phyloP scores from a whole-genome alignment of 2,329 filamentous ascomycete species.

The Falciphora oryzae region DNA sequence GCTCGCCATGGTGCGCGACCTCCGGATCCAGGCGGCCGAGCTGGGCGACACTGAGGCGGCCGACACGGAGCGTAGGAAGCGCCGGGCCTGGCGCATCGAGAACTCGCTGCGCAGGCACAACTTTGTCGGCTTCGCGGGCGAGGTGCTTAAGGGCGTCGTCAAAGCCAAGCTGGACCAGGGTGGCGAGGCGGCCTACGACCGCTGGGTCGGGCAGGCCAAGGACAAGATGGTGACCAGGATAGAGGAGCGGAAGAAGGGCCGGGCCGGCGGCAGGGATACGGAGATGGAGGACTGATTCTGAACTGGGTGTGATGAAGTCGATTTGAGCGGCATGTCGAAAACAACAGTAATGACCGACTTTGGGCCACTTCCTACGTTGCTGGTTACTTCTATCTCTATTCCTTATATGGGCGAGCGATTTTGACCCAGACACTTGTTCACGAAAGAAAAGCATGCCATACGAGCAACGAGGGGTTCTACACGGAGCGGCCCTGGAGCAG shows the following conservation, averaged over 20 bases:
- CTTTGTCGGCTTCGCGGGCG: slow-evolving; percentile 91
- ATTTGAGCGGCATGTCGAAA: not conserved
- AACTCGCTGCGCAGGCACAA: slow-evolving; percentile 89
- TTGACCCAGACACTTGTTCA: too few relatives aligned
- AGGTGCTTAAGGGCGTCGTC: slow-evolving; percentile 85
- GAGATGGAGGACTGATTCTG: slow-evolving; percentile 24
- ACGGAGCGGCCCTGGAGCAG: slow-evolving; percentile 1
- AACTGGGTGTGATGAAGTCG: not conserved
- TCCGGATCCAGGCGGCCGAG: slow-evolving; percentile 69
- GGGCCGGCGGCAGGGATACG: slow-evolving; percentile 21
- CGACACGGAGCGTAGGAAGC: slow-evolving; percentile 74
- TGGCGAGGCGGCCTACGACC: slow-evolving; percentile 54
- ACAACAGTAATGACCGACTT: too few relatives aligned
- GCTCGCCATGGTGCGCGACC: slow-evolving; percentile 83
- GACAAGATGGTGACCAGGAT: slow-evolving; percentile 26
- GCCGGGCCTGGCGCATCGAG: slow-evolving; percentile 86
- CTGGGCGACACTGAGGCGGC: slow-evolving; percentile 77
- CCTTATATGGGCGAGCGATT: too few relatives aligned
- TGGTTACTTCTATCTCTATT: too few relatives aligned
- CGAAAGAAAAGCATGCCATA: too few relatives aligned
- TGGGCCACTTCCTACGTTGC: too few relatives aligned
- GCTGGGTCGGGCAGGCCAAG: slow-evolving; percentile 62
- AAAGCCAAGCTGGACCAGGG: slow-evolving; percentile 63
- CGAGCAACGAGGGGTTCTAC: too few relatives aligned
- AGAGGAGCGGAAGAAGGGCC: slow-evolving; percentile 21